Evolutionary conservation across 805 yeast genomes (phyloP).

Genomic region (Wickerhamiella shivajii): DNA sequence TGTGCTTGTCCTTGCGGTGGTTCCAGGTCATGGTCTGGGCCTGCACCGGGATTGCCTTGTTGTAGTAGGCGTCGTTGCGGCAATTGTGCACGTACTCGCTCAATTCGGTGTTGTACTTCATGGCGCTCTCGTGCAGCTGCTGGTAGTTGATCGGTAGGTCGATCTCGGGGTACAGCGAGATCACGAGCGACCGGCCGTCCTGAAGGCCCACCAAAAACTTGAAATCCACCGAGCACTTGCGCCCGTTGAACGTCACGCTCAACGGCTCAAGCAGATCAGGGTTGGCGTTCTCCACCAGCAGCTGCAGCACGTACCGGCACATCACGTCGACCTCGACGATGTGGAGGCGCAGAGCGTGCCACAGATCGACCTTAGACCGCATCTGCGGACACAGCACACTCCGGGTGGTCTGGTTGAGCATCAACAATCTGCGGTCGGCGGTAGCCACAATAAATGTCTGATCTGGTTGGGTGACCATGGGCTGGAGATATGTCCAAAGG

Average conservation of each 20-base stretch:
- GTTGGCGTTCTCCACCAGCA: background rate
- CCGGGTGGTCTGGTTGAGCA: background rate
- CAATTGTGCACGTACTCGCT: slow-evolving; percentile 6
- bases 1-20: background rate
- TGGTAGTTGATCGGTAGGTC: background rate
- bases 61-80: slow-evolving; percentile 6
- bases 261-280: background rate
- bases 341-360: slow-evolving; percentile 5
- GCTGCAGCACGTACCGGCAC: background rate
- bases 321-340: background rate
- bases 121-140: slow-evolving; percentile 1
- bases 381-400: background rate
- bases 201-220: too few species aligned
- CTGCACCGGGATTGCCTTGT: background rate
- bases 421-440: slow-evolving; percentile 1
- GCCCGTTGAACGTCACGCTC: background rate
- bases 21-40: background rate
- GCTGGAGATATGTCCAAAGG: slow-evolving; percentile 4
- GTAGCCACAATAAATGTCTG: slow-evolving; percentile 5
- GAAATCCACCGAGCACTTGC: too few species aligned
- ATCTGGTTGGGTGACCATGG: slow-evolving; percentile 6
- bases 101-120: slow-evolving; percentile 4
- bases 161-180: background rate
- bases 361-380: slow-evolving; percentile 2
- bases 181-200: background rate